These are phyloP conservation scores for Dissophora ornata DNA, from an alignment of 192 early-diverging fungal species.

Conservation along the genomic window DNA sequence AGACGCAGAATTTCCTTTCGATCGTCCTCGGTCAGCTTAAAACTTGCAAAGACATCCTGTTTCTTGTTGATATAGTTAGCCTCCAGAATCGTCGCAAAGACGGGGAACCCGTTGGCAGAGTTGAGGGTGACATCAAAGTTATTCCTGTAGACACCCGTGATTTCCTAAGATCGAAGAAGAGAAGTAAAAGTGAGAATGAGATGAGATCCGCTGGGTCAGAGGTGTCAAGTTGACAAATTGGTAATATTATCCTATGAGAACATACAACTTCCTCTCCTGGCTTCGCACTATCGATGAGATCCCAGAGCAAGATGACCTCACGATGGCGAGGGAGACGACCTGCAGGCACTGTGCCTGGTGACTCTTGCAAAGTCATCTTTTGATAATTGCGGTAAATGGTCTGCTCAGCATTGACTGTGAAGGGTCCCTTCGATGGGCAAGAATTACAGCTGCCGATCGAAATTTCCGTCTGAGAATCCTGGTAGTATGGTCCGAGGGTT, in stretches of 20 bases:
- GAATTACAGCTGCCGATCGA: conserved; percentile 84
- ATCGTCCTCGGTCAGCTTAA: conserved; percentile 93
- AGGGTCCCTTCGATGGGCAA: conserved; percentile 94
- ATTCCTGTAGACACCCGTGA: conserved; percentile 96
- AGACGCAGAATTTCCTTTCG: conserved; percentile 78
- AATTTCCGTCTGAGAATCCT: conserved; percentile 91
- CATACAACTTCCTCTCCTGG: conserved; percentile 95
- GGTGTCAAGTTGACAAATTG: neutral
- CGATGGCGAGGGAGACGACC: conserved; percentile 94
- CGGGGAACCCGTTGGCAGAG: conserved; percentile 94
- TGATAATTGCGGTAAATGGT: conserved; percentile 99
- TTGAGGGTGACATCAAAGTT: conserved; percentile 92
- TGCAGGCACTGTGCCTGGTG: conserved; percentile 93
- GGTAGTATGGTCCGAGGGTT: conserved; percentile 92
- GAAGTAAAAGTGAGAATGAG: neutral
- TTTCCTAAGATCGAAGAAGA: conserved; percentile 64
- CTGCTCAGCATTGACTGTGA: conserved; percentile 91
- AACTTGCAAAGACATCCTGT: conserved; percentile 88
- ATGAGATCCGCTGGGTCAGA: neutral
- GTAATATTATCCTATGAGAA: no score
- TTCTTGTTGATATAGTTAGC: conserved; percentile 94
- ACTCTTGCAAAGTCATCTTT: conserved; percentile 94
- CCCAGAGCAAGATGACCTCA: conserved; percentile 94
- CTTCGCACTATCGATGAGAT: conserved; percentile 94
- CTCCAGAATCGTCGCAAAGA: conserved; percentile 96